phyloP scores from a whole-genome alignment of 2,329 filamentous ascomycete genomes.

The Lomentospora prolificans region DNA sequence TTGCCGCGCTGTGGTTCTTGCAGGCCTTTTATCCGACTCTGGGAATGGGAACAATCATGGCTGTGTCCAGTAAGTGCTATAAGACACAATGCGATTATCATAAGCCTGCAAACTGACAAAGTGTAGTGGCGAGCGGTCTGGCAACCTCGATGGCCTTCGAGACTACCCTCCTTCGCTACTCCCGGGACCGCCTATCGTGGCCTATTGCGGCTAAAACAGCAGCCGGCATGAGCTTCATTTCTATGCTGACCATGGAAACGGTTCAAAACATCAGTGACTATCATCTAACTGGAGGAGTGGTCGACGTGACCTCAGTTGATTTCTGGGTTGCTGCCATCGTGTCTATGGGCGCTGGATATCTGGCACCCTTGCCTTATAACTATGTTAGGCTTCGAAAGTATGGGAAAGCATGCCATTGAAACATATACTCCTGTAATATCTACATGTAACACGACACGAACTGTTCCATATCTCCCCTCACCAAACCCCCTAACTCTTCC shows the following conservation, averaged over 20 bases:
- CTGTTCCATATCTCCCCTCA: too few species aligned
- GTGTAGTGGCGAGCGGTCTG: constrained; percentile 39
- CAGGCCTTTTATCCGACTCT: constrained; percentile 36
- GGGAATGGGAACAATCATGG: constrained; percentile 40
- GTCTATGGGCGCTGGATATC: constrained; percentile 32
- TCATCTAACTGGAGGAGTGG: constrained; percentile 40
- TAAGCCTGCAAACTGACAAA: too few species aligned
- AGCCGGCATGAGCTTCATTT: constrained; percentile 48
- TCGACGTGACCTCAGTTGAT: constrained; percentile 32
- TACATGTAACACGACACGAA: too few species aligned
- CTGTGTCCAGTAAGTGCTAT: constrained; percentile 34
- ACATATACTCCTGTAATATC: too few species aligned
- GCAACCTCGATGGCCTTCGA: constrained; percentile 42
- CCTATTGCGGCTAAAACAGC: constrained; percentile 36
- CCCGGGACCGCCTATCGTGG: constrained; percentile 38
- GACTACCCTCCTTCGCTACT: constrained; percentile 37
- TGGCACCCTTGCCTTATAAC: constrained; percentile 44
- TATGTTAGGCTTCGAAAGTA: constrained; percentile 37
- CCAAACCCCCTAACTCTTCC: too few species aligned
- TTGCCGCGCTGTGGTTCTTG: constrained; percentile 44
- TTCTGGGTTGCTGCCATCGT: constrained; percentile 43
- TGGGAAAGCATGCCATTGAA: constrained; percentile 37
- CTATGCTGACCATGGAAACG: constrained; percentile 48
- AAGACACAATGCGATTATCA: too few species aligned
- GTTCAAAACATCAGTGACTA: constrained; percentile 47